Percentiles rank a stretch among this genome's conserved stretches.
These are phyloP conservation scores for Dianthus caryophyllus DNA, from an alignment of 148 eudicot genomes.

Conservation along the genomic window DNA sequence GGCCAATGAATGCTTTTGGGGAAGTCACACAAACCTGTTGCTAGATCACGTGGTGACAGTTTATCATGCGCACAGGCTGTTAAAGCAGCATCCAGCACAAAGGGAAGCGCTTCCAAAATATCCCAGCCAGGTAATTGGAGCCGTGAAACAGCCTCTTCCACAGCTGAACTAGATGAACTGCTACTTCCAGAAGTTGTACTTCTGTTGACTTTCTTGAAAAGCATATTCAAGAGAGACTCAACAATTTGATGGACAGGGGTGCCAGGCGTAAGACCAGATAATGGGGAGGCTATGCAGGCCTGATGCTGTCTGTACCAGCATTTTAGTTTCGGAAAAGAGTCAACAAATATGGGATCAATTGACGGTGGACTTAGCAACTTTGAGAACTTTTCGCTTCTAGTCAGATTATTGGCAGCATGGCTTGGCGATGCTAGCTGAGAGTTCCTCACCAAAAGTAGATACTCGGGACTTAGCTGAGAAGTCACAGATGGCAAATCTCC, in stretches of 20 bases:
- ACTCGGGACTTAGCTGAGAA: slow-evolving; percentile 76
- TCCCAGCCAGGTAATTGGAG: slow-evolving; percentile 95
- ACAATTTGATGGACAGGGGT: slow-evolving; percentile 80
- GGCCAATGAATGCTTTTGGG: neutral
- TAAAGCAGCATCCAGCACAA: slow-evolving; percentile 86
- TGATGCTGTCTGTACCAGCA: slow-evolving; percentile 84
- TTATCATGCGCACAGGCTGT: slow-evolving; percentile 88
- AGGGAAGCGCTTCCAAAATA: slow-evolving; percentile 91
- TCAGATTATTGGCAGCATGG: slow-evolving; percentile 32
- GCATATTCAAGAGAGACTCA: slow-evolving; percentile 72
- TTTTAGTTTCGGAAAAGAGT: slow-evolving; percentile 85
- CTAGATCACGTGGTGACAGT: slow-evolving; percentile 85
- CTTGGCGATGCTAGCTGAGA: slow-evolving; percentile 53
- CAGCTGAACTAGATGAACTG: slow-evolving; percentile 57
- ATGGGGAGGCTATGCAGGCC: slow-evolving; percentile 84
- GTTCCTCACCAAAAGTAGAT: slow-evolving; percentile 72
- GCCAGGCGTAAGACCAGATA: slow-evolving; percentile 75
- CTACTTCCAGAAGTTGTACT: slow-evolving; percentile 74
- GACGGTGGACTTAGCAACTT: slow-evolving; percentile 47
- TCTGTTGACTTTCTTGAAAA: slow-evolving; percentile 70
- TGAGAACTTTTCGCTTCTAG: slow-evolving; percentile 38
- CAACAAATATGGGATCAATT: slow-evolving; percentile 69
- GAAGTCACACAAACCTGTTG: slow-evolving; percentile 68
- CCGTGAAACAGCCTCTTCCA: slow-evolving; percentile 57
- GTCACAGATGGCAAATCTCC: slow-evolving; percentile 74